phyloP scores from a whole-genome alignment of 1,139 yeast genomes.

The Geotrichum klebahnii region DNA sequence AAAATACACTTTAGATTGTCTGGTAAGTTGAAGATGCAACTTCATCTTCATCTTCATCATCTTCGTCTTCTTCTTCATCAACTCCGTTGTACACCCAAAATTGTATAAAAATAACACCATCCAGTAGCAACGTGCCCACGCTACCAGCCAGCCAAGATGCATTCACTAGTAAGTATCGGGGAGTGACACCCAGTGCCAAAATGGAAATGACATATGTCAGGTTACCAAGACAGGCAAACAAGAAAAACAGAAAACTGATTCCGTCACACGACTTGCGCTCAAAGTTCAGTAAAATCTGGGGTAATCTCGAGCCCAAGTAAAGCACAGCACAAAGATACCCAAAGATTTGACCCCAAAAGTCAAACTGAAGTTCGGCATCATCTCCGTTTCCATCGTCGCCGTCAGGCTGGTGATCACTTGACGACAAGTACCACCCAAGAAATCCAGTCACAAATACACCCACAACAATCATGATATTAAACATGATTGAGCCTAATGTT shows the following conservation, averaged over 20 bases:
- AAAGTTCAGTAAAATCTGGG: conserved; percentile 79
- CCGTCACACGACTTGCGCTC: conserved; percentile 90
- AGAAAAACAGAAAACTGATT: conserved; percentile 81
- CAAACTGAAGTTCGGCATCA: conserved; percentile 50
- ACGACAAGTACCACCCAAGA: conserved; percentile 76
- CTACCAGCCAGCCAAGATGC: conserved; percentile 93
- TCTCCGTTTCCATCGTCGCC: conserved; percentile 37
- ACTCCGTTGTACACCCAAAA: conserved; percentile 67
- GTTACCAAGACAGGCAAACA: conserved; percentile 91
- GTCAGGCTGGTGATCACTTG: conserved; percentile 25
- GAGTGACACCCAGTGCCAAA: conserved; percentile 61
- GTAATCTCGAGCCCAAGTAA: conserved; percentile 83
- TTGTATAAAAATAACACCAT: conserved; percentile 75
- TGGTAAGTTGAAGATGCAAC: conserved; percentile 4
- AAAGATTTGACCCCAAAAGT: conserved; percentile 76
- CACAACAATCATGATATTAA: conserved; percentile 61
- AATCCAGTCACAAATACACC: conserved; percentile 73
- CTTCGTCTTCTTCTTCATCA: conserved; percentile 7
- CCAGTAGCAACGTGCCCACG: conserved; percentile 79
- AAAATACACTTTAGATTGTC: neutral
- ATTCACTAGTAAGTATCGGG: conserved; percentile 69
- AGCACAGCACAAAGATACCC: conserved; percentile 89
- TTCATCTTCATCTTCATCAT: conserved; percentile 9
- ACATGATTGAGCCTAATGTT: conserved; percentile 32
- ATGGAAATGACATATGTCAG: conserved; percentile 84